Base-by-base conservation (phyloP, 2,329 filamentous ascomycete species). In the Aspergillus terreus region DNA sequence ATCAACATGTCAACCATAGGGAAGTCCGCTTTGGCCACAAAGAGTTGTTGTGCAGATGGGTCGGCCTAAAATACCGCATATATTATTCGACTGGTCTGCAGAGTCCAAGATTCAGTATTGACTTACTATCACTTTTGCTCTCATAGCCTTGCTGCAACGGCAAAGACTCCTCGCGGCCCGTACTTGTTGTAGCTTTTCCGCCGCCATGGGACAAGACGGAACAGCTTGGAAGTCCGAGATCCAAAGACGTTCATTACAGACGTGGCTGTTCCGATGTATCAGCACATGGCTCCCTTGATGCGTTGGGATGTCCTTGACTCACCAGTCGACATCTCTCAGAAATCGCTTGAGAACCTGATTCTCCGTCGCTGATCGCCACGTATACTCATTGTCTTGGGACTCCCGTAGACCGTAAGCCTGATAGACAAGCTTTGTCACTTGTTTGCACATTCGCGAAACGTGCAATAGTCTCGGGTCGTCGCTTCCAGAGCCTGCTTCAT, bases 261-360 rank as follows among this genome's bases (percentile, higher is more conserved):
- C n/a, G 27, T 48, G 46, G 27, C 46, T 48, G 4, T 36, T 19
- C 12, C 11, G 4, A 3, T 14, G 12, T 6, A 40, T 48, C 15
- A 48, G 36, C 36, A 10, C 32, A n/a, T 30, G 14, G 1, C 41
- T 30, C 40, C 11, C 9, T 15, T 2, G 19, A 21, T 42, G n/a
- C 5, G 19, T 15, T 12, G n/a, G 4, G 40, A 17, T 1, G 19
- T 5, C 14, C 4, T 21, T 9, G 6, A 41, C 46, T 10, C 25
- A 48, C 46, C 46, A 48, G 33, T 48, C 35, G 19, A 48, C 46
- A 25, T 48, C 46, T 30, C 35, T 27, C 23, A 12, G 5, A 12
- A 42, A 42, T 12, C 40, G 40, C 17, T 50, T 11, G 15, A 50
- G 47, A 32, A 50, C 35, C 47, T 40, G 38, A 40, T 50, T 23